Evolutionary conservation across 129 eudicot species (phyloP).

Genomic region (Glebionis coronaria): DNA sequence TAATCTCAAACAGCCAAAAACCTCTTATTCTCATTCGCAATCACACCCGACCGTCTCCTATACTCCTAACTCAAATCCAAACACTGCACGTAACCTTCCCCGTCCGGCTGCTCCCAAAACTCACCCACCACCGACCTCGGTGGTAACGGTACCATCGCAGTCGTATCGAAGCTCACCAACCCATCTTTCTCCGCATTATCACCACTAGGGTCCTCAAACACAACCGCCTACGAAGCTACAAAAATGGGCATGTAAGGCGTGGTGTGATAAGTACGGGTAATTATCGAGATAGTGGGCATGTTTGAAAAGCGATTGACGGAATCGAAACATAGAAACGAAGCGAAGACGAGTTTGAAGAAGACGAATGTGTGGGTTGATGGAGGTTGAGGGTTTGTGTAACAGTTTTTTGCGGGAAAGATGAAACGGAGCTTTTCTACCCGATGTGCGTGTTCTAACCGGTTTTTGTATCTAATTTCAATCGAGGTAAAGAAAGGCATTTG

Average conservation of each 20-base stretch:
- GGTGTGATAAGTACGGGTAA: slow-evolving; percentile 39
- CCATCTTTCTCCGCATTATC: slow-evolving; percentile 12
- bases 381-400: slow-evolving; percentile 7
- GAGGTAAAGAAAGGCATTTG: too few relatives aligned
- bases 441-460: too few relatives aligned
- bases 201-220: too few relatives aligned
- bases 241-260: slow-evolving; percentile 38
- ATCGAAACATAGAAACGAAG: slow-evolving; percentile 29
- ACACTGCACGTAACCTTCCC: too few relatives aligned
- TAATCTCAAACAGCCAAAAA: too few relatives aligned
- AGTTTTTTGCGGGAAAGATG: slow-evolving; percentile 18
- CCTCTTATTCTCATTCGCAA: too few relatives aligned
- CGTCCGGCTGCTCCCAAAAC: too few relatives aligned
- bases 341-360: slow-evolving; percentile 31
- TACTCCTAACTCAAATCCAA: too few relatives aligned
- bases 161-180: slow-evolving; percentile 31
- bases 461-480: too few relatives aligned
- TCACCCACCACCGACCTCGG: too few relatives aligned
- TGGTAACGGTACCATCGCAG: slow-evolving; percentile 59
- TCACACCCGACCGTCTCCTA: too few relatives aligned
- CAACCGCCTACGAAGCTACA: slow-evolving; percentile 37
- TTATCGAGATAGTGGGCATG: slow-evolving; percentile 25
- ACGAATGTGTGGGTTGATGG: slow-evolving; percentile 15
- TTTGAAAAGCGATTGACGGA: slow-evolving; percentile 24
- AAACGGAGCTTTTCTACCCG: too few relatives aligned